Percentiles rank a stretch among this genome's conserved stretches.
Conservation (phyloP, 176 grass and related monocot genomes). For the Triticum dicoccoides region DNA sequence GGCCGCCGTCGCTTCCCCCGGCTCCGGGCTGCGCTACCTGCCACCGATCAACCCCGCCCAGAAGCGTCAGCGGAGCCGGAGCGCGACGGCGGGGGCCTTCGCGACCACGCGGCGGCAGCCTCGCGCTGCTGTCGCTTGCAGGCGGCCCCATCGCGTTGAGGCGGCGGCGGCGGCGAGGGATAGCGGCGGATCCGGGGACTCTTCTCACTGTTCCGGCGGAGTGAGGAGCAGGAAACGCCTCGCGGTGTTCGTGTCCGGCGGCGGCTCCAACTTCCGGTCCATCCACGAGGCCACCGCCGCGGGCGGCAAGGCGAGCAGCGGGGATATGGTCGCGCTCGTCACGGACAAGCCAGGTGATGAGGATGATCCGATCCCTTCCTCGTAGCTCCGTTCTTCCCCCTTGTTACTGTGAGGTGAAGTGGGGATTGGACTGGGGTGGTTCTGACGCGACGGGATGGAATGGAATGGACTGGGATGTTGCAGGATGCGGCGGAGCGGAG, state of each 20-base stretch:
- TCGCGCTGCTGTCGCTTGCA: neutral
- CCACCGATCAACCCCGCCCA: neutral
- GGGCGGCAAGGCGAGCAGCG: constrained; percentile 17
- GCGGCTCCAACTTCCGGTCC: constrained; percentile 48
- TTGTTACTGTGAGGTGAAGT: neutral
- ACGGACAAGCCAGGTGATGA: constrained; percentile 47
- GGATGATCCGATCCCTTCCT: neutral
- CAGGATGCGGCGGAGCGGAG: constrained; percentile 70
- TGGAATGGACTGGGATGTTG: neutral
- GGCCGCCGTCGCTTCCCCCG: neutral
- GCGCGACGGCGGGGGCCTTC: neutral
- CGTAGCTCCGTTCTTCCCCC: no score
- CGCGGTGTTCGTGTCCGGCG: constrained; percentile 60
- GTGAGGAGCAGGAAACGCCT: constrained; percentile 28
- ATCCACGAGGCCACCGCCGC: constrained; percentile 37
- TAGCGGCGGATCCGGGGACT: neutral
- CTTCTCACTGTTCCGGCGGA: neutral
- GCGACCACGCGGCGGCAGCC: neutral
- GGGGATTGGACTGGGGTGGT: neutral
- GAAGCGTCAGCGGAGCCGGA: neutral
- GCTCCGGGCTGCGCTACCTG: neutral
- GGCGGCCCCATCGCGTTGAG: neutral
- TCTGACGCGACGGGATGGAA: neutral
- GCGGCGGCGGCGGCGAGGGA: neutral
- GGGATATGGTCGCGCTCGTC: constrained; percentile 45